Percentiles rank a stretch among this genome's conserved stretches.
These are phyloP conservation scores for Zopfia rhizophila DNA, from an alignment of 2,329 filamentous ascomycete species.

Conservation along the genomic window DNA sequence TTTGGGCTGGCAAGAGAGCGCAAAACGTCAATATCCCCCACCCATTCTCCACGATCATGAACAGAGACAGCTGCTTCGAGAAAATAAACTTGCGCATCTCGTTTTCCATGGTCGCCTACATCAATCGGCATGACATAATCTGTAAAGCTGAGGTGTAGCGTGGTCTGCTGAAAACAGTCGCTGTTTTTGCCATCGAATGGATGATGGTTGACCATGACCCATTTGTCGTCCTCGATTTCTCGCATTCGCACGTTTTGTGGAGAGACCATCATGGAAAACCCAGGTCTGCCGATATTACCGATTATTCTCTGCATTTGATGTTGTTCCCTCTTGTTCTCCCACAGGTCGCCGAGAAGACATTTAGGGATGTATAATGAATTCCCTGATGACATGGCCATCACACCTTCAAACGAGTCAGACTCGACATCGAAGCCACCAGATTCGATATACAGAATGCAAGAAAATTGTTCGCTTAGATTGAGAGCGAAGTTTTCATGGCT, in stretches of 20 bases:
- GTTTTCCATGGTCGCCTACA: not conserved
- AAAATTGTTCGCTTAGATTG: too few species aligned
- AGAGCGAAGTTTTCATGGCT: too few species aligned
- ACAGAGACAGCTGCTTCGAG: constrained; percentile 13
- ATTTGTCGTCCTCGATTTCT: not conserved
- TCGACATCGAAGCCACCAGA: too few species aligned
- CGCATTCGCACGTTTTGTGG: constrained; percentile 2
- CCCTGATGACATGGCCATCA: too few species aligned
- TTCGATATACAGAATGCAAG: too few species aligned
- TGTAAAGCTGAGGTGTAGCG: constrained; percentile 17
- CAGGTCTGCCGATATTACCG: constrained; percentile 11
- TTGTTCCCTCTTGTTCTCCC: too few species aligned
- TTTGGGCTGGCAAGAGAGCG: too few species aligned
- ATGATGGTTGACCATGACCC: constrained; percentile 5
- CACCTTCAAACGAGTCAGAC: too few species aligned
- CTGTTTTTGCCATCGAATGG: constrained; percentile 1
- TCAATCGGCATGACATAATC: constrained; percentile 11
- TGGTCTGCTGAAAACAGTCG: constrained; percentile 7
- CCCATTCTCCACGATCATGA: constrained; percentile 2
- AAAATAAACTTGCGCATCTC: constrained; percentile 3
- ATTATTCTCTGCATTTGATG: constrained; percentile 9
- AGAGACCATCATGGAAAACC: constrained; percentile 7
- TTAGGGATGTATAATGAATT: too few species aligned
- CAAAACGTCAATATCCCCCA: constrained; percentile 15
- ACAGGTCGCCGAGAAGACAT: too few species aligned